Base-by-base conservation (phyloP, 2,329 filamentous ascomycete genomes). In the Ophiostoma perfectum region DNA sequence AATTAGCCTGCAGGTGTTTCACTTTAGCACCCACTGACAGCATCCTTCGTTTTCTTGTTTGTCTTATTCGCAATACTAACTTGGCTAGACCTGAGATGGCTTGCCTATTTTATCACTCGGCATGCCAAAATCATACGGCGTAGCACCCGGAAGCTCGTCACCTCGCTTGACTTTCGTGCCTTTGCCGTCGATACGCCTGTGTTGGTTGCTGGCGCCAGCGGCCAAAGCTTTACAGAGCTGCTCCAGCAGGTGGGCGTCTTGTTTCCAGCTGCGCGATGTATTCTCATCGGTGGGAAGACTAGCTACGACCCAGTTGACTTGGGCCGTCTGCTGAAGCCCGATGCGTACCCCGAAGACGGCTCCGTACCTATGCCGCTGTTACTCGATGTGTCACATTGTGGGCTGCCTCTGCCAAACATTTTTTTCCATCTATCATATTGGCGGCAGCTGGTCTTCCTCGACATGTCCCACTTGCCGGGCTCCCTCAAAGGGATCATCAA, bases 391-490 rank as follows among this genome's bases (percentile, higher is more conserved):
- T 75, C 77, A 1, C 73, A 77, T 52, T 83, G 80, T 67, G 74
- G 76, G 4, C 72, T 76, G 16, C 78, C 79, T 66, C 74, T 85
- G 14, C 78, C 80, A 0, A 71, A 72, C 14, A 76, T 71, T 14
- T 79, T 84, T 69, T 82, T 83, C 69, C 71, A 67, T 1, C 75
- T 76, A 1, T 68, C 73, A 0, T 76, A 76, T 58, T 76, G 84
- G 66, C 74, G 75, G 4, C 73, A 75, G 12, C 71, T 87, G 45
- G 77, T 84, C 5, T 87, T 84, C 70, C 78, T 87, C 3, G 84
- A 87, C 68, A 70, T 85, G 8, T 86, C 84, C 0, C 76, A 78
- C 27, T 72, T 82, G n/a, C 80, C 80, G 0, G 83, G 81, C 0
- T 83, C 82, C 0, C 72, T 83, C 11, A 75, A 73, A 12, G 72